Conservation (phyloP, 1,284 basidiomycete species). For the Moesziomyces aphidis region DNA sequence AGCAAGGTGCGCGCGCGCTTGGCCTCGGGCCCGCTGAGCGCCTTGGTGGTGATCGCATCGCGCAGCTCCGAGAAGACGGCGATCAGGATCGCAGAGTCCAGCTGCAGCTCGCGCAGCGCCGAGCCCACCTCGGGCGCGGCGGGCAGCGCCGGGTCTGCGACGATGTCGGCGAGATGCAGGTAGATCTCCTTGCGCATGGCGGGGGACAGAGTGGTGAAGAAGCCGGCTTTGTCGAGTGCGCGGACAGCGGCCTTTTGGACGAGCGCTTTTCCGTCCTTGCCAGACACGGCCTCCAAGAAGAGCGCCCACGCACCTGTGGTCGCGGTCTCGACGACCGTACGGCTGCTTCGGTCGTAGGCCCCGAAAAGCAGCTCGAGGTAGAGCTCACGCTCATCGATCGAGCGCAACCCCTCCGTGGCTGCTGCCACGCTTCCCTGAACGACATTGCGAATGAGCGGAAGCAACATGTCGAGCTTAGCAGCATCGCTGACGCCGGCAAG, state of each 20-base stretch:
- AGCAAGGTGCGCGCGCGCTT: conserved; percentile 50
- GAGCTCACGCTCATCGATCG: conserved; percentile 24
- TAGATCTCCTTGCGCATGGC: conserved; percentile 75
- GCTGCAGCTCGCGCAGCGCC: conserved; percentile 48
- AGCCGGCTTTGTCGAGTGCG: conserved; percentile 70
- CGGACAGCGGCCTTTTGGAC: conserved; percentile 51
- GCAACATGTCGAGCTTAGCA: conserved; percentile 76
- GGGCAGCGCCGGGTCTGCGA: conserved; percentile 44
- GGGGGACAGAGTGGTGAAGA: conserved; percentile 73
- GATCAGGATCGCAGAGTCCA: conserved; percentile 71
- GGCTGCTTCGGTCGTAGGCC: conserved; percentile 71
- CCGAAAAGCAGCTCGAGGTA: conserved; percentile 73
- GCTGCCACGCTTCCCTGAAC: conserved; percentile 7
- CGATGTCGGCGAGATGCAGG: conserved; percentile 69
- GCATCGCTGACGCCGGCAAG: conserved; percentile 75
- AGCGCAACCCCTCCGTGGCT: conserved; percentile 19
- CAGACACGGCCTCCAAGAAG: conserved; percentile 34
- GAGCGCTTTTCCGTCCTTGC: conserved; percentile 20
- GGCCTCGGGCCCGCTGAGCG: conserved; percentile 70
- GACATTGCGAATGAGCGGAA: conserved; percentile 74
- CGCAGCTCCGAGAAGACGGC: conserved; percentile 74
- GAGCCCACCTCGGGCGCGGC: conserved; percentile 40
- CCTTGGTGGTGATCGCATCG: conserved; percentile 71
- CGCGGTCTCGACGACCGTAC: conserved; percentile 74
- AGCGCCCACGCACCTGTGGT: conserved; percentile 50